These are phyloP conservation scores for Penicillium crystallinum DNA, from an alignment of 495 filamentous ascomycete genomes.

Conservation along the genomic window DNA sequence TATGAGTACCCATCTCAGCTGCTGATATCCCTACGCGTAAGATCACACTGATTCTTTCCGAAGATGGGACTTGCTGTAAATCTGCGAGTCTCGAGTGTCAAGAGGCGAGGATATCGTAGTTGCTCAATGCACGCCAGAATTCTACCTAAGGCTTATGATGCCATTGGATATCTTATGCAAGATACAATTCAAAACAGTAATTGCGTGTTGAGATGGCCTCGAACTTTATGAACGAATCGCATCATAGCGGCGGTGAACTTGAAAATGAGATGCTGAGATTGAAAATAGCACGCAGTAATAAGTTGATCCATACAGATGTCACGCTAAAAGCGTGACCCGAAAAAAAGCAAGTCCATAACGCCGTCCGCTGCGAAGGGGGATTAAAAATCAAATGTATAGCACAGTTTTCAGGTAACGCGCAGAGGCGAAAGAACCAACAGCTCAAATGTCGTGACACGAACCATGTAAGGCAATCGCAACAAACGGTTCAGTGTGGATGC, in stretches of 20 bases:
- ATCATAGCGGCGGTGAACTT: neutral
- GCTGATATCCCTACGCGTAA: too few relatives aligned
- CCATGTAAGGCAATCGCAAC: conserved; percentile 4
- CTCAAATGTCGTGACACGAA: conserved; percentile 8
- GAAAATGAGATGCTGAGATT: neutral
- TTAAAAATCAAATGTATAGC: conserved; percentile 15
- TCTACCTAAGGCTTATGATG: neutral
- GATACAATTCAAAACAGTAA: neutral
- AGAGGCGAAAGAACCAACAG: neutral
- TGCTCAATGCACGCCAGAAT: neutral
- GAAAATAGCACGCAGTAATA: neutral
- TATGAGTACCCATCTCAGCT: too few relatives aligned
- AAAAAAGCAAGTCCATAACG: conserved; percentile 17
- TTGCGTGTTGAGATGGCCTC: neutral
- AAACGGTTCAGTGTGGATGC: neutral
- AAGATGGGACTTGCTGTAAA: too few relatives aligned
- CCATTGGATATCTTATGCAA: neutral
- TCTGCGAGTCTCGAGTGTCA: too few relatives aligned
- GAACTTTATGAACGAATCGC: neutral
- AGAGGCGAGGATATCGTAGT: too few relatives aligned
- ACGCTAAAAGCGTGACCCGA: conserved; percentile 1
- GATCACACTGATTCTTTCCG: too few relatives aligned
- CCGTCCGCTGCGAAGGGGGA: conserved; percentile 24
- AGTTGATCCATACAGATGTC: conserved; percentile 1
- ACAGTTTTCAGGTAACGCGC: conserved; percentile 9